Conservation (phyloP, 495 filamentous ascomycete genomes). For the Parathielavia hyrcaniae region DNA sequence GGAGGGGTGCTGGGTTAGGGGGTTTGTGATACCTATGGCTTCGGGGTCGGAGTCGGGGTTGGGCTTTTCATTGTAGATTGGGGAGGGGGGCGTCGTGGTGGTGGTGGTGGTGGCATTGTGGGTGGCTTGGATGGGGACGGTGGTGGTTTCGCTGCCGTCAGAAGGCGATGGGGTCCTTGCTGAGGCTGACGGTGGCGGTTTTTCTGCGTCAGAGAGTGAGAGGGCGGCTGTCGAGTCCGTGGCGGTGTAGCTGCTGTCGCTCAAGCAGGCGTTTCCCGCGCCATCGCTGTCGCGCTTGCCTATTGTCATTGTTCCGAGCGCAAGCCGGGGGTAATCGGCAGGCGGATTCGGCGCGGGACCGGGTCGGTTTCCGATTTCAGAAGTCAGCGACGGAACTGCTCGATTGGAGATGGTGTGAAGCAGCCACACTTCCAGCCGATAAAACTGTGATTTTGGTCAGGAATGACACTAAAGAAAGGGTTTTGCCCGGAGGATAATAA, state of each 20-base stretch:
- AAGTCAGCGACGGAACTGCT: not conserved
- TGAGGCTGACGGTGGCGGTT: not conserved
- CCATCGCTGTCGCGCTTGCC: not conserved
- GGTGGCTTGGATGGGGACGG: not conserved
- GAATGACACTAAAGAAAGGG: too few species aligned
- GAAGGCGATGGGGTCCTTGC: slow-evolving; percentile 1
- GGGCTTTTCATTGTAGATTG: not conserved
- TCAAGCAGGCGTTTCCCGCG: slow-evolving; percentile 7
- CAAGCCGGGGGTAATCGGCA: not conserved
- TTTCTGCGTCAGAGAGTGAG: slow-evolving; percentile 1
- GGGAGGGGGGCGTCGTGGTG: too few species aligned
- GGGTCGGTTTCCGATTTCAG: not conserved
- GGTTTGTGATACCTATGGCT: not conserved
- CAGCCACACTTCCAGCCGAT: too few species aligned
- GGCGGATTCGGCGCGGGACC: not conserved
- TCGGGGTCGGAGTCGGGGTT: not conserved
- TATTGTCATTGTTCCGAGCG: not conserved
- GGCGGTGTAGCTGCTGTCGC: slow-evolving; percentile 6
- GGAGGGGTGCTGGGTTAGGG: slow-evolving; percentile 13
- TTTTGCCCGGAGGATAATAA: too few species aligned
- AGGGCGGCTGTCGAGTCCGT: not conserved
- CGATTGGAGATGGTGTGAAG: not conserved
- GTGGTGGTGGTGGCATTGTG: too few species aligned
- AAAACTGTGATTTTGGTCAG: too few species aligned
- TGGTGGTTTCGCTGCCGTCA: not conserved